Evolutionary conservation across 164 flowering plant genomes (phyloP).

Genomic region (Umbilicus rupestris): DNA sequence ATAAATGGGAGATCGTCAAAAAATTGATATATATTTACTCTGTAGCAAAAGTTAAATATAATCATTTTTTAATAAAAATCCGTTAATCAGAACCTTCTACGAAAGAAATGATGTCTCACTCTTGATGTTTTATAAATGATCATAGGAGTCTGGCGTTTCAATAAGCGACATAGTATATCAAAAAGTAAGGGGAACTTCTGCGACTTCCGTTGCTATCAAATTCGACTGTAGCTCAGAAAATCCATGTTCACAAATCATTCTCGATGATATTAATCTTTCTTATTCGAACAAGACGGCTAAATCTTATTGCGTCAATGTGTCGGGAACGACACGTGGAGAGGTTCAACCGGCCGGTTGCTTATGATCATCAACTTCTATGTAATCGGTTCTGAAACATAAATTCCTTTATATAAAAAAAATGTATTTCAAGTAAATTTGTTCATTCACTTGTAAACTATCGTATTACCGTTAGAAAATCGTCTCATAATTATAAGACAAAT

Average conservation of each 20-base stretch:
- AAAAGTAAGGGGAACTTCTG: slow-evolving; percentile 34
- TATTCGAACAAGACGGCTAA: slow-evolving; percentile 17
- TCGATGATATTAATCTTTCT: slow-evolving; percentile 28
- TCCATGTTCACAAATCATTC: slow-evolving; percentile 28
- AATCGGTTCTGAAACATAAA: too few species aligned
- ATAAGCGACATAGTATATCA: slow-evolving; percentile 26
- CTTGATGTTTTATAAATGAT: neutral
- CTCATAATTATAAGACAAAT: too few species aligned
- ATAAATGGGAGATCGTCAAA: too few species aligned
- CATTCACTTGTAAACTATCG: too few species aligned
- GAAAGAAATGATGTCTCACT: too few species aligned
- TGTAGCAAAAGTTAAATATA: too few species aligned
- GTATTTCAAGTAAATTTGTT: too few species aligned
- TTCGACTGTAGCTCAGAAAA: slow-evolving; percentile 32
- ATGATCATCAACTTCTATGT: neutral
- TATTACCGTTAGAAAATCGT: too few species aligned
- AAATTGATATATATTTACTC: too few species aligned
- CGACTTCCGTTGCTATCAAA: slow-evolving; percentile 29
- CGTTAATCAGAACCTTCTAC: too few species aligned
- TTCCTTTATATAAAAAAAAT: too few species aligned
- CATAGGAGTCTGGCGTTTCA: slow-evolving; percentile 31
- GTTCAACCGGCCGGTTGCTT: slow-evolving; percentile 16
- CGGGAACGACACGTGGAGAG: slow-evolving; percentile 17
- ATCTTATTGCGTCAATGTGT: slow-evolving; percentile 24
- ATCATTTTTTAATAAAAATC: too few species aligned